Evolutionary conservation across 2,329 filamentous ascomycete genomes (phyloP).

Genomic region (Fusarium fujikuroi): DNA sequence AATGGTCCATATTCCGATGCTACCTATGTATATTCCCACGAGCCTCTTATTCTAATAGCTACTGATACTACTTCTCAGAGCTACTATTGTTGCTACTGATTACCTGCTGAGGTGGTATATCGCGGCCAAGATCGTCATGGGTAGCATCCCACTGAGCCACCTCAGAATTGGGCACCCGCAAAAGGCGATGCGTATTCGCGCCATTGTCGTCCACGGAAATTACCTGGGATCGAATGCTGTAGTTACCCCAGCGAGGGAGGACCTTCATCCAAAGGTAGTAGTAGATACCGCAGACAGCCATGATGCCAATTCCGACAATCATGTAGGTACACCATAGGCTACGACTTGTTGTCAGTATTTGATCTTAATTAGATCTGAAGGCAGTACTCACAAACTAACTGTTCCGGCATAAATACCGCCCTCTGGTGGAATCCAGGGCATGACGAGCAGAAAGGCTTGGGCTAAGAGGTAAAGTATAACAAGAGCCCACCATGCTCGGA

Average conservation of each 20-base stretch:
- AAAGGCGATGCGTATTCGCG: constrained; percentile 57
- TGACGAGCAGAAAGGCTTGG: constrained; percentile 71
- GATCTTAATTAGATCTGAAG: constrained; percentile 57
- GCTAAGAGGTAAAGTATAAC: constrained; percentile 69
- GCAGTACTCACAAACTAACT: constrained; percentile 67
- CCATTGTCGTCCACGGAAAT: constrained; percentile 55
- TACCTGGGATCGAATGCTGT: constrained; percentile 65
- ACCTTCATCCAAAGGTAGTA: constrained; percentile 68
- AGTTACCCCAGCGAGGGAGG: constrained; percentile 62
- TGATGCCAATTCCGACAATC: background rate
- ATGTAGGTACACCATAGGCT: constrained; percentile 52
- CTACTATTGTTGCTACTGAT: background rate
- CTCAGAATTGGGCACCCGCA: constrained; percentile 63
- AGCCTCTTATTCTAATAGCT: background rate
- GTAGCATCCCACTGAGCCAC: constrained; percentile 65
- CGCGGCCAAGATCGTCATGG: constrained; percentile 61
- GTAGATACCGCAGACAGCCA: constrained; percentile 62
- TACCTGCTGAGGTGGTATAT: background rate
- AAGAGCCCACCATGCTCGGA: constrained; percentile 67
- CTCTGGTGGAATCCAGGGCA: constrained; percentile 77
- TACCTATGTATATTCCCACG: too few relatives aligned
- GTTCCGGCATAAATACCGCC: constrained; percentile 69
- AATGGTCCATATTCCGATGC: background rate
- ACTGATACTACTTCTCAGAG: background rate
- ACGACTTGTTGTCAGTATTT: constrained; percentile 61